A percentile compares a stretch with the other conserved stretches of the same genome.
These are phyloP conservation scores for Musa acuminata DNA, from an alignment of 176 grass and related monocot genomes.

Conservation along the genomic window DNA sequence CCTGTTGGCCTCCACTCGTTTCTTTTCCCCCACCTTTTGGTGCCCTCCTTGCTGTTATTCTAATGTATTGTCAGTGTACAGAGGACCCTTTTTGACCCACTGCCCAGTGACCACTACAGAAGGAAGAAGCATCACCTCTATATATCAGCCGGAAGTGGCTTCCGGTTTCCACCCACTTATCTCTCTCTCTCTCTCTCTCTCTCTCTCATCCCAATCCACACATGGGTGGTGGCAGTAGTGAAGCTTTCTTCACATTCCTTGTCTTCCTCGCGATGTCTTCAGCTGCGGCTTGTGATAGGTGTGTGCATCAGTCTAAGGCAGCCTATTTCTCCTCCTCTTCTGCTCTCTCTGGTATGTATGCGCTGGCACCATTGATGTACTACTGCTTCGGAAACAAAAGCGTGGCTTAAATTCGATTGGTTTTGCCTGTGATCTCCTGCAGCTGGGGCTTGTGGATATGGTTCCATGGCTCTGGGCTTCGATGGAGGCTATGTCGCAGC, in stretches of 20 bases:
- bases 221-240: neutral
- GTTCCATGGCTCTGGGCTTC: constrained; percentile 40
- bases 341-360: constrained; percentile 37
- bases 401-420: neutral
- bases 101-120: no score
- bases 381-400: neutral
- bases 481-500: constrained; percentile 43
- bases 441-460: constrained; percentile 86
- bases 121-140: no score
- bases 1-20: neutral
- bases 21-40: neutral
- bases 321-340: constrained; percentile 39
- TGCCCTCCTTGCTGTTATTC: neutral
- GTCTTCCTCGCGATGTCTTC: constrained; percentile 22
- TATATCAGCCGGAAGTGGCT: no score
- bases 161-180: neutral
- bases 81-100: no score
- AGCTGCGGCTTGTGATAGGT: constrained; percentile 59
- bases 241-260: neutral
- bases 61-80: neutral
- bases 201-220: neutral
- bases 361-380: neutral
- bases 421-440: neutral
- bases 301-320: constrained; percentile 44
- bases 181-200: neutral